Conservation (phyloP, 2,329 filamentous ascomycete genomes). For the Pestalotiopsis sp. region DNA sequence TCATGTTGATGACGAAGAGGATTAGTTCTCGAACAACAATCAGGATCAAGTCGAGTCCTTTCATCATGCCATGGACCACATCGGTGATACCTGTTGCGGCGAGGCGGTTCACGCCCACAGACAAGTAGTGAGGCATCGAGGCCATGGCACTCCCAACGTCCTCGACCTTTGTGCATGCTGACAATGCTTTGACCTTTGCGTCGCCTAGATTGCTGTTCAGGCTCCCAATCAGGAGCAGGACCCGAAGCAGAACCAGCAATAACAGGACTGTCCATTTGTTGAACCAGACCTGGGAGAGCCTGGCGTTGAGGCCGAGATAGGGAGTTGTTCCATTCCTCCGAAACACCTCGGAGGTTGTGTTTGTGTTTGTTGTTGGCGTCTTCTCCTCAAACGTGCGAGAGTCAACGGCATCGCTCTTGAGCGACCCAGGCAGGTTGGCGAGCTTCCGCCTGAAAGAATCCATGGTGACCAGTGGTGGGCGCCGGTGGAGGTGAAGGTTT, state of each 20-base stretch:
- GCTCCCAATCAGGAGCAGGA: conserved; percentile 74
- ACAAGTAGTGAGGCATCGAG: conserved; percentile 96
- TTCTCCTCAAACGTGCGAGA: not conserved
- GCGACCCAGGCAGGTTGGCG: not conserved
- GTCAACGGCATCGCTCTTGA: conserved; percentile 1
- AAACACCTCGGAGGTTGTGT: not conserved
- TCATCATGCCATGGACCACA: conserved; percentile 78
- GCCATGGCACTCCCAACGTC: conserved; percentile 93
- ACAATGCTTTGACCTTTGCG: conserved; percentile 80
- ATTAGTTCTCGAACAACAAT: conserved; percentile 86
- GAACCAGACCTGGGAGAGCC: conserved; percentile 95
- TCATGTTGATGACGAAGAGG: conserved; percentile 88
- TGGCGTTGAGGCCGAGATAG: conserved; percentile 86
- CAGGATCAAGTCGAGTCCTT: conserved; percentile 76
- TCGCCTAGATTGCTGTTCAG: conserved; percentile 75
- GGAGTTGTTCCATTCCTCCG: conserved; percentile 58
- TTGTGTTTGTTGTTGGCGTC: not conserved
- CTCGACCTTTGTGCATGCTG: conserved; percentile 90
- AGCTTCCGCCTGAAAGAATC: conserved; percentile 4
- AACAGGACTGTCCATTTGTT: conserved; percentile 96
- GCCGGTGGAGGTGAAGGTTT: not conserved
- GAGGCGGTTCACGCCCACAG: conserved; percentile 83
- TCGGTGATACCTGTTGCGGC: conserved; percentile 79
- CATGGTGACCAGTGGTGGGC: not conserved
- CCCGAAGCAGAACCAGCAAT: conserved; percentile 79